These are phyloP conservation scores for Psilocybe azurescens DNA, from an alignment of 768 basidiomycete species.

Conservation along the genomic window DNA sequence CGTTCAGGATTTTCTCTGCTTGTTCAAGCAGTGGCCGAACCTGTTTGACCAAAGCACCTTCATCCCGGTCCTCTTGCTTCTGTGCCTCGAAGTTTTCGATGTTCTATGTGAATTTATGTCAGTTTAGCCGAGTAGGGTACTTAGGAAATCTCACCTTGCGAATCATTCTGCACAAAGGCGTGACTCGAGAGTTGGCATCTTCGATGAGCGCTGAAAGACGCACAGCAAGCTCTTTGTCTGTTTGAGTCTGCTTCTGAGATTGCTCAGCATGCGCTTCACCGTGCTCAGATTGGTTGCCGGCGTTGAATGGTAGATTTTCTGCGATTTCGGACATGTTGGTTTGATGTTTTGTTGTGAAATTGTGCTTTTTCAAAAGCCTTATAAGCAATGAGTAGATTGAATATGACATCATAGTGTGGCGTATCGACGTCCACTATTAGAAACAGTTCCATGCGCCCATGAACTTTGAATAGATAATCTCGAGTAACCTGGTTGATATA, in stretches of 20 bases:
- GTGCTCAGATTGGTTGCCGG: background rate
- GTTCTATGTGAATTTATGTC: constrained; percentile 24
- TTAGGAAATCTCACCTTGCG: background rate
- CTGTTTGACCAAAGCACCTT: constrained; percentile 37
- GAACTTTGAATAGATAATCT: no score
- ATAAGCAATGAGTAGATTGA: background rate
- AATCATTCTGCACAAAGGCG: background rate
- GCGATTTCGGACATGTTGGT: background rate
- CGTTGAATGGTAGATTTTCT: background rate
- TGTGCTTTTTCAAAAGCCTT: background rate
- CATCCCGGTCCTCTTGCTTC: constrained; percentile 42
- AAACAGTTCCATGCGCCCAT: no score
- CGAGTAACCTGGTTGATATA: no score
- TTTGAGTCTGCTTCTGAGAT: background rate
- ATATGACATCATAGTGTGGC: background rate
- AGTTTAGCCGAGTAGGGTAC: no score
- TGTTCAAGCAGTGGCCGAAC: constrained; percentile 42
- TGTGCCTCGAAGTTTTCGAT: constrained; percentile 38
- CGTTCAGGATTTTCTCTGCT: constrained; percentile 41
- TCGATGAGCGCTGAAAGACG: background rate
- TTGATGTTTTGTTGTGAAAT: background rate
- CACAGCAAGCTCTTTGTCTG: background rate
- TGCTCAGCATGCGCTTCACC: background rate
- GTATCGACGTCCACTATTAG: background rate
- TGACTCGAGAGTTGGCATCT: background rate